Conservation (phyloP, 371 early-diverging fungal species). For the Saksenaea vasiformis region DNA sequence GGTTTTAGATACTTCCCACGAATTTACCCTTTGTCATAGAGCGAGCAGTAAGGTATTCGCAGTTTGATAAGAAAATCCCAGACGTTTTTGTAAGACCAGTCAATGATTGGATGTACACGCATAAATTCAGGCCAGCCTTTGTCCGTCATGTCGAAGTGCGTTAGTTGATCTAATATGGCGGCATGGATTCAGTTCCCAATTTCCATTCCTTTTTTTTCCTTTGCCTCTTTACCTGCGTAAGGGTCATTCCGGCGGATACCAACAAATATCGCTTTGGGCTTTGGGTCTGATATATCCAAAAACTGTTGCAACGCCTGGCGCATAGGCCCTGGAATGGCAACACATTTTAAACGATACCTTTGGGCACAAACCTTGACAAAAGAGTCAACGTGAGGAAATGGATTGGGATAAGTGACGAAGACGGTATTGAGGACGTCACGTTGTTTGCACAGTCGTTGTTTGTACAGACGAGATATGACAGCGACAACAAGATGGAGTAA, state of each 20-base stretch:
- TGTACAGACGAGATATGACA: conserved; percentile 27
- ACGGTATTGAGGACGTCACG: conserved; percentile 42
- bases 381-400: conserved; percentile 86
- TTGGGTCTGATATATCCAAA: conserved; percentile 48
- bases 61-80: conserved; percentile 79
- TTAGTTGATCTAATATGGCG: conserved; percentile 55
- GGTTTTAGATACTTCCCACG: not conserved
- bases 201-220: not conserved
- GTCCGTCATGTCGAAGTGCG: conserved; percentile 79
- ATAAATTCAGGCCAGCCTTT: conserved; percentile 91
- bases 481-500: conserved; percentile 82
- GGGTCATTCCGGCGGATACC: conserved; percentile 95
- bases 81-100: conserved; percentile 86
- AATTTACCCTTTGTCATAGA: conserved; percentile 87
- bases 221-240: conserved; percentile 63
- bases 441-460: not conserved
- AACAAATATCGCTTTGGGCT: conserved; percentile 83
- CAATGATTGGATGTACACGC: conserved; percentile 91
- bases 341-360: conserved; percentile 70
- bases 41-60: conserved; percentile 84
- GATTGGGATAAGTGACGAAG: conserved; percentile 75
- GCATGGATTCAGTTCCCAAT: not conserved
- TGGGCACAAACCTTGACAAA: conserved; percentile 75
- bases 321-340: conserved; percentile 77
- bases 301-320: conserved; percentile 75